Evolutionary conservation across 1,139 yeast genomes (phyloP), one percentile per base, ranked within the genome.

Genomic region (Arxiozyma slooffiae): DNA sequence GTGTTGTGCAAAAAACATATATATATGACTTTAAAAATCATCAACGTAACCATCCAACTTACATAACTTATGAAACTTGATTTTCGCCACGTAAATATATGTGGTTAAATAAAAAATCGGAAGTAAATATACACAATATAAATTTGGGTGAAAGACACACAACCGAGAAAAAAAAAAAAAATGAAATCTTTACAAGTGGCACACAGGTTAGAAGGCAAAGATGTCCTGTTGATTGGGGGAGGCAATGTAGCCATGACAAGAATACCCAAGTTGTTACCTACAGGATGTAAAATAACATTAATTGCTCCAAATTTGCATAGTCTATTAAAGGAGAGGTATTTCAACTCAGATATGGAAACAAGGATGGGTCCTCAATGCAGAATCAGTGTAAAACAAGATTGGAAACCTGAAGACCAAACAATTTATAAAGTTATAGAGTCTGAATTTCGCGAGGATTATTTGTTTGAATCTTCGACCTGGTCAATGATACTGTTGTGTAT

Each of bases 211-310:
- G 52, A 52, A 11, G 57, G 50, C 26, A 57, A 55, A 43, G 54
- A 61, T 46, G 60, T 63, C 1, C 51, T 64, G 20, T 52, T 66
- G 8, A 60, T 66, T 14, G 69, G 68, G 8, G 69, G 61, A 22
- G 69, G 69, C 21, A 64, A 60, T 38, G 68, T 66, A 14, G 63
- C 66, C 18, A 48, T 60, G 45, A 59, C 67, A n/a, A 58, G 67
- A 50, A 49, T 61, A 42, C 55, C 55, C 36, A 64, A 61, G 51
- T 55, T 64, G 30, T 49, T 64, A 16, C 63, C 68, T 5, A 62
- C 70, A 3, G 64, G 67, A 14, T 59, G 68, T 40, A 57, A 58
- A 46, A 53, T 67, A 34, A 64, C 69, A 7, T 41, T 66, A 11
- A 56, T 64, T 8, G 57, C 64, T 4, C 67, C 66, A 50, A 20